A percentile compares a stretch with the other conserved stretches of the same genome.
Conservation (phyloP, 306 rosid genomes). For the Rosa persica region DNA sequence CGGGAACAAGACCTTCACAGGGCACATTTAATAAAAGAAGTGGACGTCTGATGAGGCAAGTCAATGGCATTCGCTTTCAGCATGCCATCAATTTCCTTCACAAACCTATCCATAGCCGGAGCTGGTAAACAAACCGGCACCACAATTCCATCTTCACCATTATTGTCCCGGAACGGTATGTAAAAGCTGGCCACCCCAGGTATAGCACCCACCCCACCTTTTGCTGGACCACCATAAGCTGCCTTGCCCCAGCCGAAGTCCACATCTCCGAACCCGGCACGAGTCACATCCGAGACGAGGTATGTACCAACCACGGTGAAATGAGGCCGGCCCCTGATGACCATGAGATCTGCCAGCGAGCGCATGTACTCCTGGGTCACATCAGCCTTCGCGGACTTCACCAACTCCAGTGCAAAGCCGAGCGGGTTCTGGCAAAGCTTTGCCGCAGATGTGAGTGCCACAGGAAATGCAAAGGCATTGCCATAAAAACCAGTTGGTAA, state of each 20-base stretch:
- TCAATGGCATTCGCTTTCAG: background rate
- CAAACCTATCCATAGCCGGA: slow-evolving; percentile 51
- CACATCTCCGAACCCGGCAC: slow-evolving; percentile 44
- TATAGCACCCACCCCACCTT: slow-evolving; percentile 44
- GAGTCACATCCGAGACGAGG: slow-evolving; percentile 54
- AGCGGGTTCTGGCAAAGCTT: slow-evolving; percentile 41
- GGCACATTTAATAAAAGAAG: slow-evolving; percentile 7
- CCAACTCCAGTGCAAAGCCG: slow-evolving; percentile 51
- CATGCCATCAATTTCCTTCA: slow-evolving; percentile 21
- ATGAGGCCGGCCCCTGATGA: slow-evolving; percentile 38
- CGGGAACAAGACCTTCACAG: background rate
- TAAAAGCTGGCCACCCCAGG: slow-evolving; percentile 51
- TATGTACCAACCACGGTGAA: slow-evolving; percentile 39
- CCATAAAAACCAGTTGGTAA: slow-evolving; percentile 60
- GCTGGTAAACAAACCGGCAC: slow-evolving; percentile 51
- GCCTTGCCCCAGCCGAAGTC: slow-evolving; percentile 70
- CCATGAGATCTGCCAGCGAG: slow-evolving; percentile 58
- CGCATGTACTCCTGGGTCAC: slow-evolving; percentile 56
- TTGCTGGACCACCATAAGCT: slow-evolving; percentile 49
- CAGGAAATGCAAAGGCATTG: slow-evolving; percentile 43
- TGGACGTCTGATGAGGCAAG: background rate
- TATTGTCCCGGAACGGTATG: slow-evolving; percentile 29
- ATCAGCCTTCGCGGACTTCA: slow-evolving; percentile 42
- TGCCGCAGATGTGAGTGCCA: slow-evolving; percentile 44
- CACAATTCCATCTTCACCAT: slow-evolving; percentile 45